Percentiles rank a stretch among this genome's conserved stretches.
Conservation (phyloP, 345 rosid genomes). For the Eutrema yunnanense region DNA sequence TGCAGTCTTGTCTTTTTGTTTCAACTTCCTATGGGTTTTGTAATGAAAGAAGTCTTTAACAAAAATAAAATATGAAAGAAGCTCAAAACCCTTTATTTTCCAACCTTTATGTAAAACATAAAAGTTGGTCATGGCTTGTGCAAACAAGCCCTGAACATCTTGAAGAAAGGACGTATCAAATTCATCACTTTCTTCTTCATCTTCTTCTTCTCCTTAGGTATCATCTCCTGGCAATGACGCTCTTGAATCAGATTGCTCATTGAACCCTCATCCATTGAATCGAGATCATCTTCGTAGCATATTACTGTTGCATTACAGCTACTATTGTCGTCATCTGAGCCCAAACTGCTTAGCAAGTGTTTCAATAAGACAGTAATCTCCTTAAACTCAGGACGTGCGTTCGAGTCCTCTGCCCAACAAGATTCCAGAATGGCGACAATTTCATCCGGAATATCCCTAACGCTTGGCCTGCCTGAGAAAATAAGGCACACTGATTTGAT, state of each 20-base stretch:
- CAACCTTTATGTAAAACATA: not conserved
- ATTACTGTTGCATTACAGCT: not conserved
- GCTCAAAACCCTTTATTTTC: not conserved
- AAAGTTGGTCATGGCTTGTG: not conserved
- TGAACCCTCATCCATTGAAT: not conserved
- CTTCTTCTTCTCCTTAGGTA: not conserved
- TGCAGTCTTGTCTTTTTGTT: not conserved
- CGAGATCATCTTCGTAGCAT: not conserved
- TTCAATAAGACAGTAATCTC: slow-evolving; percentile 34
- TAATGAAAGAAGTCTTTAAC: not conserved
- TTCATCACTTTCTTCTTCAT: not conserved
- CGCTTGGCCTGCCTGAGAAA: slow-evolving; percentile 45
- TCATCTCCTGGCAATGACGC: not conserved
- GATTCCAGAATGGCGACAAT: slow-evolving; percentile 36
- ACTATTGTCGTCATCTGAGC: not conserved
- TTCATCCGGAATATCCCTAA: slow-evolving; percentile 36
- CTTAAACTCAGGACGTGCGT: slow-evolving; percentile 46
- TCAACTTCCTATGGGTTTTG: too few relatives aligned
- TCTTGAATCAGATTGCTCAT: not conserved
- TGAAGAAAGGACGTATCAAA: not conserved
- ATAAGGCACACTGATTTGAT: slow-evolving; percentile 29
- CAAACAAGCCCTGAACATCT: not conserved
- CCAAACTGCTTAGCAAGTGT: slow-evolving; percentile 9
- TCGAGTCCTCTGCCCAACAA: slow-evolving; percentile 55
- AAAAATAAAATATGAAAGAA: not conserved